These are phyloP conservation scores for Zalaria obscura DNA, from an alignment of 2,329 filamentous ascomycete species.

Conservation along the genomic window DNA sequence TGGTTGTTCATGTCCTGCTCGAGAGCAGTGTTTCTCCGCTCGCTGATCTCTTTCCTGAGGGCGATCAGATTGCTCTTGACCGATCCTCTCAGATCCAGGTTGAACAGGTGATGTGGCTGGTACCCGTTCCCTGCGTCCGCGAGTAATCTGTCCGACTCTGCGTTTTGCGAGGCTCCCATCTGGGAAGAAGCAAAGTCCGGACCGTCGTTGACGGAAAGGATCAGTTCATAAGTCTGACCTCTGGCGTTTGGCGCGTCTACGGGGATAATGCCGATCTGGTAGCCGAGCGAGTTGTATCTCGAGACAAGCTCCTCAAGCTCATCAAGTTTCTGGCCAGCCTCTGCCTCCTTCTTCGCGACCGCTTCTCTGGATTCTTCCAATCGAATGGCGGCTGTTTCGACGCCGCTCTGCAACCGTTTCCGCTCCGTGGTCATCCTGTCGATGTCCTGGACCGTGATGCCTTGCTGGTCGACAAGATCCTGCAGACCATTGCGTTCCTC, in stretches of 20 bases:
- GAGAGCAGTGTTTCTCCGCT: slow-evolving; percentile 65
- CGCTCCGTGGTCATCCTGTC: slow-evolving; percentile 96
- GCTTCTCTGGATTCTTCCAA: slow-evolving; percentile 76
- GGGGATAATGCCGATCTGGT: slow-evolving; percentile 85
- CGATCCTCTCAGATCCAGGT: slow-evolving; percentile 71
- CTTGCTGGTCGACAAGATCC: slow-evolving; percentile 76
- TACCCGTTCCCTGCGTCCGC: slow-evolving; percentile 75
- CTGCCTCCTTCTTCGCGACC: slow-evolving; percentile 74
- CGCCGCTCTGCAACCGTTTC: slow-evolving; percentile 78
- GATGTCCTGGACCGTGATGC: slow-evolving; percentile 95
- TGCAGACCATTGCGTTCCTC: slow-evolving; percentile 70
- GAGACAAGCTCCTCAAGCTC: slow-evolving; percentile 85
- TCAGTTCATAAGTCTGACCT: slow-evolving; percentile 71
- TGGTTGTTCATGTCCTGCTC: slow-evolving; percentile 91
- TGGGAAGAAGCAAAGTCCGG: slow-evolving; percentile 54
- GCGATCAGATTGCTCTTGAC: slow-evolving; percentile 66
- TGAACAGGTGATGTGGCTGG: slow-evolving; percentile 77
- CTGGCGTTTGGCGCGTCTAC: slow-evolving; percentile 72
- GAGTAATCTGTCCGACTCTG: slow-evolving; percentile 61
- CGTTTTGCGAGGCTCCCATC: slow-evolving; percentile 30
- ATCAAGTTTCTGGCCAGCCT: slow-evolving; percentile 73
- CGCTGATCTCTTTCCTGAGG: slow-evolving; percentile 82
- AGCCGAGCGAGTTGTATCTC: slow-evolving; percentile 84
- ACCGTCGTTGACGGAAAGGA: slow-evolving; percentile 63
- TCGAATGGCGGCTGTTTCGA: slow-evolving; percentile 60